Evolutionary conservation across 1,284 basidiomycete genomes (phyloP), one percentile per base, ranked within the genome.

Genomic region (Irpex sp.): DNA sequence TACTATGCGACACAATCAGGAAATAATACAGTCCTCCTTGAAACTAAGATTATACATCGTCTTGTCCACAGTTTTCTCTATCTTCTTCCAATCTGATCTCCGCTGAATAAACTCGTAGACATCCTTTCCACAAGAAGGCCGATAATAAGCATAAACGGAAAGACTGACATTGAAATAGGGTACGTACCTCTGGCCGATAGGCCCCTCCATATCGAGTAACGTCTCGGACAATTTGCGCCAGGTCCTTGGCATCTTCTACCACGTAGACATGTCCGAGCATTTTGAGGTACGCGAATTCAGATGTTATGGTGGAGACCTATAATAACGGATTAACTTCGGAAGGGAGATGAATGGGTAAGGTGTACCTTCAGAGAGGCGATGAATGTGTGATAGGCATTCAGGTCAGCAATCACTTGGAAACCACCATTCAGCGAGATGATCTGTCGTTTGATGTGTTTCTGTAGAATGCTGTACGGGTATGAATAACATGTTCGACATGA

Each of bases 231-330:
- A 98, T 96, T 77, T 94, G 91, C 36, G 95, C 96, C 3, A 99
- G 81, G 72, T 98, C 96, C 70, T 95, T 96, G 0, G 94, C 94
- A 66, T 96, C 94, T 68, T 91, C 89, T 5, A 93, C 91, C 58
- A 98, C 94, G 74, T 91, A 99, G 6, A 98, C 92, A 71, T 97
- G 95, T 0, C 96, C 96, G 5, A 98, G 81, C 93, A 98, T 96
- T 76, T 97, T 98, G 62, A 99, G 82, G 69, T 96, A 91, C 13
- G 94, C 89, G 70, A 98, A 98, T 67, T 97, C 94, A 0, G 88
- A 82, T 0, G 89, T 88, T 19, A 98, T 89, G 26, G 80, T 77
- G 19, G 86, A 79, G 1, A 88, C 80, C 84, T 86, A 63, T 57
- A 40, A 54, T 4, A 47, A 7, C 44, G 11, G 44, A 47, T 47